Evolutionary conservation across 352 stramenopile genomes (phyloP), one percentile per base, ranked within the genome.

Genomic region (Phytophthora fragariaefolia): DNA sequence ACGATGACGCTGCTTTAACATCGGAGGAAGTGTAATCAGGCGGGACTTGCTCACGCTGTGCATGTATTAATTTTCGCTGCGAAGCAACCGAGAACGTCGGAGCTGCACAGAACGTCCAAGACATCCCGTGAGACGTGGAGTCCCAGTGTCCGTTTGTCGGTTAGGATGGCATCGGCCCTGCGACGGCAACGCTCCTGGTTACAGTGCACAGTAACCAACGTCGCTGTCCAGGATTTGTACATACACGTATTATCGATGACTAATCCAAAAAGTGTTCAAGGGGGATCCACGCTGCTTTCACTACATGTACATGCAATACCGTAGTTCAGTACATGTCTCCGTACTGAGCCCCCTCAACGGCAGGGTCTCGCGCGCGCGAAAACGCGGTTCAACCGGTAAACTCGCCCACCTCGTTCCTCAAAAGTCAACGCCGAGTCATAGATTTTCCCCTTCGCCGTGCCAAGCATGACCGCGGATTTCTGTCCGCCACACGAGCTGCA

Each of bases 101-200:
- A 59, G 26, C 56, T 71, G 54, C 34, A 48, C 46, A 63, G 22
- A 73, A 58, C 45, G 22, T 55, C 13, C 50, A 68, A 42, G 38
- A 57, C 32, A 61, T 69, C 20, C 59, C 51, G 53, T 71, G 66
- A 71, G 49, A 69, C 59, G 65, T 60, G 43, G 54, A 51, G 32
- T 58, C 26, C 28, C 36, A 49, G 38, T 45, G 27, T 49, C 6
- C 18, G 34, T 23, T 9, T 50, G 34, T 46, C 57, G 45, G 13
- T 5, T 55, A 23, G 18, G 46, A 42, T 57, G 10, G 24, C 30
- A 57, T 56, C 4, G 45, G 43, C 9, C 42, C 32, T 9, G 15
- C 32, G 32, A 40, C 32, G 32, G 32, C 12, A n/a, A 13, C 15
- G 24, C n/a, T 22, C 43, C 26, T 5, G 15, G n/a, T n/a, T n/a